These are phyloP conservation scores for Hanseniaspora uvarum DNA, from an alignment of 1,139 yeast species.

Conservation along the genomic window DNA sequence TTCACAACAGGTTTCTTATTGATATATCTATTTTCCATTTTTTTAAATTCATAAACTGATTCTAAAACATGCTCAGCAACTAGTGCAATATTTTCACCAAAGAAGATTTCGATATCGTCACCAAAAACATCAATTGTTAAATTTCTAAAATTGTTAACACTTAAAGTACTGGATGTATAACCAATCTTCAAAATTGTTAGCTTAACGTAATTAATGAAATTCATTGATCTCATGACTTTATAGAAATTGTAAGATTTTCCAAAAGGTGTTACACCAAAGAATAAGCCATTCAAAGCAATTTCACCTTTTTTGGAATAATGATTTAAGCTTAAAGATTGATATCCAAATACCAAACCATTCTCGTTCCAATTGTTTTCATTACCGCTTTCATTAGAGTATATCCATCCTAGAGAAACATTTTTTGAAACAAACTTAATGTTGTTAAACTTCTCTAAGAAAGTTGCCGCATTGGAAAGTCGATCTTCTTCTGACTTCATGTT, in stretches of 20 bases:
- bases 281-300: conserved; percentile 54
- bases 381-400: conserved; percentile 39
- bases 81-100: conserved; percentile 33
- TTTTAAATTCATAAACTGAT: conserved; percentile 15
- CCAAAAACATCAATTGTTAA: conserved; percentile 54
- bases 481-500: neutral
- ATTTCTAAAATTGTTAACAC: conserved; percentile 47
- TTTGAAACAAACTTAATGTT: conserved; percentile 53
- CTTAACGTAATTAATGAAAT: conserved; percentile 57
- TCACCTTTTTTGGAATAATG: conserved; percentile 56
- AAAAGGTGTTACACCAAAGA: conserved; percentile 44
- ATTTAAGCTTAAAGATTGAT: conserved; percentile 56
- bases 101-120: conserved; percentile 55
- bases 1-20: neutral
- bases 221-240: conserved; percentile 39
- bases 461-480: neutral
- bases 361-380: conserved; percentile 29
- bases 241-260: conserved; percentile 43
- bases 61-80: conserved; percentile 25
- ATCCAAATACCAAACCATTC: conserved; percentile 67
- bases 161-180: conserved; percentile 63
- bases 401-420: conserved; percentile 68
- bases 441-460: conserved; percentile 21
- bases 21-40: conserved; percentile 9
- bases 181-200: conserved; percentile 47